These are phyloP conservation scores for Phylloporus arenicola DNA, from an alignment of 768 basidiomycete species.

Conservation along the genomic window DNA sequence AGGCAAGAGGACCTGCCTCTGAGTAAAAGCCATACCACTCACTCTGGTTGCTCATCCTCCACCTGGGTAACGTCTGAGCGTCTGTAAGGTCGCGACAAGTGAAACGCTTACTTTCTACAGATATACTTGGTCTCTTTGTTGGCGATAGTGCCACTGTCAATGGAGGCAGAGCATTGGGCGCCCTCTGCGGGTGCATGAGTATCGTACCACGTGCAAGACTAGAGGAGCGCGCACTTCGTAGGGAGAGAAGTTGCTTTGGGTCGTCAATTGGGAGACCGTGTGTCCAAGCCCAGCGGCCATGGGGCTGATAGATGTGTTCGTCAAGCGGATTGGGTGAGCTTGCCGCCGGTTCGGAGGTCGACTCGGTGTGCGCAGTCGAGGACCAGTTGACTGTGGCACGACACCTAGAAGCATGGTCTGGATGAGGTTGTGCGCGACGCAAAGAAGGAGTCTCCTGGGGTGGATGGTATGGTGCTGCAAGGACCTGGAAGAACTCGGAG, in stretches of 20 bases:
- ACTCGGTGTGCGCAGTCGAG: neutral
- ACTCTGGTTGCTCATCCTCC: constrained; percentile 27
- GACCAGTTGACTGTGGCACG: constrained; percentile 28
- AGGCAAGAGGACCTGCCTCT: constrained; percentile 27
- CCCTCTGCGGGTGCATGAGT: constrained; percentile 26
- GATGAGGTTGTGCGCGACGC: constrained; percentile 13
- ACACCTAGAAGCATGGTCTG: constrained; percentile 22
- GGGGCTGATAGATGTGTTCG: constrained; percentile 27
- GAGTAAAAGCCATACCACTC: constrained; percentile 38
- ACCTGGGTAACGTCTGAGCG: constrained; percentile 21
- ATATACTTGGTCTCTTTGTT: constrained; percentile 30
- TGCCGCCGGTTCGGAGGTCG: neutral
- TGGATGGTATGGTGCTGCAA: constrained; percentile 23
- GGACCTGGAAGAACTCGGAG: constrained; percentile 28
- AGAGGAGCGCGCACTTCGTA: constrained; percentile 19
- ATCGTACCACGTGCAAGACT: neutral
- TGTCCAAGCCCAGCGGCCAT: constrained; percentile 31
- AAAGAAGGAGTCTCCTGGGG: neutral
- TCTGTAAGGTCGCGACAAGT: neutral
- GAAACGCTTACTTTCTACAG: constrained; percentile 31
- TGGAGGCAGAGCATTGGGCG: constrained; percentile 33
- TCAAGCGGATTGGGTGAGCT: constrained; percentile 8
- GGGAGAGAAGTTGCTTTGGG: constrained; percentile 22
- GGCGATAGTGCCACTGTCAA: constrained; percentile 31
- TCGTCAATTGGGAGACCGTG: constrained; percentile 23